Percentiles rank a stretch among this genome's conserved stretches.
Conservation (phyloP, 495 filamentous ascomycete species). For the Xylaria intraflava region DNA sequence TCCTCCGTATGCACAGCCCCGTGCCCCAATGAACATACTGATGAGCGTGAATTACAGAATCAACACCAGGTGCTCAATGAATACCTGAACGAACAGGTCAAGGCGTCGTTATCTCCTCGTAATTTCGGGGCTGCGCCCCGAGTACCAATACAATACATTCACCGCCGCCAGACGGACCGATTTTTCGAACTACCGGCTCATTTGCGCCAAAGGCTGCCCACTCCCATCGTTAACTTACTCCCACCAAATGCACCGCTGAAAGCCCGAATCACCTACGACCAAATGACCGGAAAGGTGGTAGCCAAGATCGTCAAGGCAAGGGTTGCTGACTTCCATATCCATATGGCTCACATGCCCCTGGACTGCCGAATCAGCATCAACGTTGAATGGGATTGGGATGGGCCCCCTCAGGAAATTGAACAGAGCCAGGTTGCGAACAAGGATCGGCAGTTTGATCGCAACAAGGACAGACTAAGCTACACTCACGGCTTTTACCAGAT, state of each 20-base stretch:
- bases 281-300: slow-evolving; percentile 61
- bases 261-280: slow-evolving; percentile 72
- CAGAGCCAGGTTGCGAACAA: slow-evolving; percentile 29
- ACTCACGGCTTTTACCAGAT: slow-evolving; percentile 76
- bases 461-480: slow-evolving; percentile 87
- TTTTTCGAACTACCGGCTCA: slow-evolving; percentile 70
- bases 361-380: slow-evolving; percentile 89
- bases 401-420: slow-evolving; percentile 52
- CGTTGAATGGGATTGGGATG: slow-evolving; percentile 80
- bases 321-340: slow-evolving; percentile 75
- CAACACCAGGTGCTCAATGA: slow-evolving; percentile 75
- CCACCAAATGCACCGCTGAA: slow-evolving; percentile 55
- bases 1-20: neutral
- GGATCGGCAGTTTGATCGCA: slow-evolving; percentile 53
- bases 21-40: neutral
- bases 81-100: slow-evolving; percentile 68
- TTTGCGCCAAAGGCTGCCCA: slow-evolving; percentile 37
- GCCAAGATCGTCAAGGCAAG: slow-evolving; percentile 85
- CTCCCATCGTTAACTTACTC: slow-evolving; percentile 42
- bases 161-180: slow-evolving; percentile 71
- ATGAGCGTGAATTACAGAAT: slow-evolving; percentile 35
- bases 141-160: slow-evolving; percentile 70
- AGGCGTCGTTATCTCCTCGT: slow-evolving; percentile 38
- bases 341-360: slow-evolving; percentile 61
- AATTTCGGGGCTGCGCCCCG: slow-evolving; percentile 37